phyloP scores from a whole-genome alignment of 345 rosid species.

The Murraya koenigii region DNA sequence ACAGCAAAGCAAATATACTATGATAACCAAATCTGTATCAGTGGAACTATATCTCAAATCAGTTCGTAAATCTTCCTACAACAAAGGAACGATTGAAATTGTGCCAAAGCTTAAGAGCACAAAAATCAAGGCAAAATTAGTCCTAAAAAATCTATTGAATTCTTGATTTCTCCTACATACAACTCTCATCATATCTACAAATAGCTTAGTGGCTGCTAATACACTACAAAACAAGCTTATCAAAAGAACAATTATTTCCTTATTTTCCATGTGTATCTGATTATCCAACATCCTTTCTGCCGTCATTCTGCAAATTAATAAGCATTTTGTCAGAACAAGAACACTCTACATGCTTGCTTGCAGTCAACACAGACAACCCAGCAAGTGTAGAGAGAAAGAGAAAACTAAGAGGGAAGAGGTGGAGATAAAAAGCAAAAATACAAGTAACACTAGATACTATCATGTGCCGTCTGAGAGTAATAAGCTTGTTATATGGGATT shows the following conservation, averaged over 20 bases:
- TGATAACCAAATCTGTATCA: not conserved
- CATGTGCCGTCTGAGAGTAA: not conserved
- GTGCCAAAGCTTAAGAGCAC: constrained; percentile 25
- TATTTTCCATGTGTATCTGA: constrained; percentile 44
- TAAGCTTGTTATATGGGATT: not conserved
- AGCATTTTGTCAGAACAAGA: not conserved
- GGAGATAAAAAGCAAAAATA: not conserved
- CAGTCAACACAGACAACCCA: not conserved
- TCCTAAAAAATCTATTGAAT: constrained; percentile 9
- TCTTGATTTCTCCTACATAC: constrained; percentile 19
- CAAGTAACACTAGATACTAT: not conserved
- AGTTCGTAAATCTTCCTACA: constrained; percentile 6
- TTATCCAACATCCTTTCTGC: constrained; percentile 29
- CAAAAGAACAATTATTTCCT: constrained; percentile 37
- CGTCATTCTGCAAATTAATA: constrained; percentile 33
- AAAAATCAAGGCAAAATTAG: constrained; percentile 23
- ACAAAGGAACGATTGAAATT: constrained; percentile 23
- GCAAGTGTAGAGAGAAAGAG: not conserved
- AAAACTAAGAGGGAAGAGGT: not conserved
- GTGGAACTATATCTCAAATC: not conserved
- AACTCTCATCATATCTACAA: constrained; percentile 30
- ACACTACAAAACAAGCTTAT: constrained; percentile 36
- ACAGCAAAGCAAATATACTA: not conserved
- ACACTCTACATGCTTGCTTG: not conserved
- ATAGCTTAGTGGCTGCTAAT: constrained; percentile 33